Evolutionary conservation across 2,329 filamentous ascomycete genomes (phyloP).

Genomic region (Neocucurbitaria cava): DNA sequence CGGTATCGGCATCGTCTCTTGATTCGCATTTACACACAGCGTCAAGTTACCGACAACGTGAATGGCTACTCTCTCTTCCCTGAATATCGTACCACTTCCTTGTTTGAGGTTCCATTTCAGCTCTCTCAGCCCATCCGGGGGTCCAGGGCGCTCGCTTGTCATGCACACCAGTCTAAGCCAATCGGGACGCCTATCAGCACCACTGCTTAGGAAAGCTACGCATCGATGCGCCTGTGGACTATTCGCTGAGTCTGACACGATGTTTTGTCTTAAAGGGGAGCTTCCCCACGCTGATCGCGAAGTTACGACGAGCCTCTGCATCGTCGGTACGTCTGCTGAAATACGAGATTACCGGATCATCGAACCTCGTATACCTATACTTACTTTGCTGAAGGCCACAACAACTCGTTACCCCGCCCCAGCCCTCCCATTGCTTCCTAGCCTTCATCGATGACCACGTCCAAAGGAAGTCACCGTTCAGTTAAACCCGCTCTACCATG

Average conservation of each 20-base stretch:
- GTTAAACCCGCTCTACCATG: conserved; percentile 17
- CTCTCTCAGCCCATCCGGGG: conserved; percentile 10
- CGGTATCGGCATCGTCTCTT: not conserved
- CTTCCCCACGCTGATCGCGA: conserved; percentile 7
- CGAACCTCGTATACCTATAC: not conserved
- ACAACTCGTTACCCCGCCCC: not conserved
- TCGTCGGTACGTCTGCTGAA: too few relatives aligned
- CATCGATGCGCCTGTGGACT: conserved; percentile 5
- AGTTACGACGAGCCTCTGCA: conserved; percentile 6
- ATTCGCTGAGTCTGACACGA: conserved; percentile 11
- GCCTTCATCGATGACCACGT: not conserved
- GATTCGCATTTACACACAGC: conserved; percentile 3
- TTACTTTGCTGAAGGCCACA: not conserved
- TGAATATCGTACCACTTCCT: not conserved
- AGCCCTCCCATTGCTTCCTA: not conserved
- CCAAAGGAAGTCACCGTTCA: not conserved
- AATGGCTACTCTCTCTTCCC: not conserved
- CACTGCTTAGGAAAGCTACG: conserved; percentile 7
- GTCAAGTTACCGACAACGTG: not conserved
- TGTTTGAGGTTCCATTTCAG: conserved; percentile 4
- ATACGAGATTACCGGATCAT: not conserved
- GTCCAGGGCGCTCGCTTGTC: not conserved
- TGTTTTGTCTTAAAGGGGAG: conserved; percentile 7
- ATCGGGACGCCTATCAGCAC: conserved; percentile 11
- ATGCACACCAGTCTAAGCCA: conserved; percentile 3